Base-by-base conservation (phyloP, 192 early-diverging fungal species). In the Phycomyces nitens region DNA sequence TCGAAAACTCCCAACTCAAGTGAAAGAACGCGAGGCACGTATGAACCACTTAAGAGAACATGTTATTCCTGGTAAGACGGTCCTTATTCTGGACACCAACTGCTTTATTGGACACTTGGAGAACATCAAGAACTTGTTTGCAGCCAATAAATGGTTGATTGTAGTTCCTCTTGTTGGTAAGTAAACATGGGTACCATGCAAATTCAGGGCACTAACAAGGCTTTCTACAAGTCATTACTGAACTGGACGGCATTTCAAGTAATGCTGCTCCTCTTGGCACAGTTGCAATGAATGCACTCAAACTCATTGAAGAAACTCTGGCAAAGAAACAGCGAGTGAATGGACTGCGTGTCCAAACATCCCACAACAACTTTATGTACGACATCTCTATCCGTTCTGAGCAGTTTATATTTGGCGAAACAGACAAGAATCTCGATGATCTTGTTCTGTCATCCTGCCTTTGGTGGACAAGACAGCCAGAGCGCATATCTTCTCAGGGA, bases 401-500 rank as follows among this genome's bases (percentile, higher is more conserved):
- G 56, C 77, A 79, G 6, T 80, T 82, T 44, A 66, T 70, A 43
- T 82, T 75, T 66, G 81, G 81, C 12, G 79, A 79, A 69, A 77
- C 77, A 49, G 80, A 79, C 55, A 74, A 79, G 44, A 85, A 85
- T 68, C 62, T 85, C n/a, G 83, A 85, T 60, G 83, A 85, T 43
- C 67, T 85, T 24, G 77, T 85, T 34, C 69, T 85, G 6, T 77
- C 77, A 0, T 58, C 77, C 7, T 85, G 83, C 63, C 62, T 82
- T 0, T 85, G 83, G 83, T 76, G 74, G 74, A 27, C 24, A 3
- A 16, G 18, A 9, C 61, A 63, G 53, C 44, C 38, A 29, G 34
- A 62, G 8, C 2, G 11, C 2, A 5, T 40, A 2, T 40, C 20
- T 4, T n/a, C 20, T 3, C 50, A 62, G 29, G 50, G 52, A 1